A percentile compares a stretch with the other conserved stretches of the same genome.
phyloP scores from a whole-genome alignment of 352 stramenopile genomes.

The Phytophthora tubulina region DNA sequence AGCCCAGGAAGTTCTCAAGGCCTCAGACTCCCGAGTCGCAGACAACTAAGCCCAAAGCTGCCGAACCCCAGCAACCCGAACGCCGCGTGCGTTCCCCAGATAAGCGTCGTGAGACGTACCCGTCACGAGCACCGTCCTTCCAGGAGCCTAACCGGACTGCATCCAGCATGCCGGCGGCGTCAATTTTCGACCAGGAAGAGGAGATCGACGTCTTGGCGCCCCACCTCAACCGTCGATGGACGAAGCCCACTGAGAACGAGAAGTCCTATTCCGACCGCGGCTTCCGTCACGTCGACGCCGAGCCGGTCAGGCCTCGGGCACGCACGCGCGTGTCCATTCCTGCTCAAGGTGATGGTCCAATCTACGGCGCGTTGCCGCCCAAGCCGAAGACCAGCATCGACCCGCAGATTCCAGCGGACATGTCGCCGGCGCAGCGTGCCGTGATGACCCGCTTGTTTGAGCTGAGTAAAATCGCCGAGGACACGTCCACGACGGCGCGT shows the following conservation, averaged over 20 bases:
- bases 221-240: conserved; percentile 12
- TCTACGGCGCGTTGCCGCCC: conserved; percentile 18
- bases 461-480: conserved; percentile 58
- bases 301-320: conserved; percentile 19
- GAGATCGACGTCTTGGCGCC: conserved; percentile 15
- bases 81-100: conserved; percentile 3
- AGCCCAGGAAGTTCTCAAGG: conserved; percentile 19
- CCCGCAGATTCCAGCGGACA: conserved; percentile 15
- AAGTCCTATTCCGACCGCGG: conserved; percentile 26
- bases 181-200: conserved; percentile 18
- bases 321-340: conserved; percentile 29
- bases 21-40: conserved; percentile 4
- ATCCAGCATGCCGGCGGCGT: conserved; percentile 25
- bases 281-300: neutral
- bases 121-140: neutral
- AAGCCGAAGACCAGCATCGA: conserved; percentile 18
- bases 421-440: conserved; percentile 24
- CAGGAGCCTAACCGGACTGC: conserved; percentile 1
- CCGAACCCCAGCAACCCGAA: neutral
- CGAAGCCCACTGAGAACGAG: conserved; percentile 18
- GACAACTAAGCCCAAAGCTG: neutral
- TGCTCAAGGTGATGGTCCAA: neutral
- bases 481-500: conserved; percentile 57
- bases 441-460: conserved; percentile 54
- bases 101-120: conserved; percentile 20